phyloP scores from a whole-genome alignment of 495 filamentous ascomycete genomes.

The Patellaria atrata region DNA sequence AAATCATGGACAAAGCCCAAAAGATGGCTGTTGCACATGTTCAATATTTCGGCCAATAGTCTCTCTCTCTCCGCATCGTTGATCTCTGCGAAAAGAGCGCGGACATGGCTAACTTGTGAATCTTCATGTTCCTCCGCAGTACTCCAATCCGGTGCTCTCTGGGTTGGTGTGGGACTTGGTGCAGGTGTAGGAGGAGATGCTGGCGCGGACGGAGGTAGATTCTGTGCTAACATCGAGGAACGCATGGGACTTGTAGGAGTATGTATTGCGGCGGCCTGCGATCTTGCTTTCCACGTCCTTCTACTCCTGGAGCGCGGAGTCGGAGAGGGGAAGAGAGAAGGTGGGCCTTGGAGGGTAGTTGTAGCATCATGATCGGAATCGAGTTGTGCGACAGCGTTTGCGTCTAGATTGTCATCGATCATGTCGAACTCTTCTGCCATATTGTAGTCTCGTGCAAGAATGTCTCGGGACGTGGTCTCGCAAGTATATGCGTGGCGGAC shows the following conservation, averaged over 20 bases:
- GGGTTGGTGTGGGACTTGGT: constrained; percentile 51
- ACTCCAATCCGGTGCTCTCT: constrained; percentile 44
- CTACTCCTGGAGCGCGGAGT: constrained; percentile 15
- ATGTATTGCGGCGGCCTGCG: constrained; percentile 33
- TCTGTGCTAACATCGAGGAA: constrained; percentile 39
- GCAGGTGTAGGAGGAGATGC: constrained; percentile 56
- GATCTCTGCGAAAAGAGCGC: constrained; percentile 40
- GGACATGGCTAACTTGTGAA: constrained; percentile 38
- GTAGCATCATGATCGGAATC: too few relatives aligned
- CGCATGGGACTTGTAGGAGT: constrained; percentile 35
- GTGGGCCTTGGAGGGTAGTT: constrained; percentile 7
- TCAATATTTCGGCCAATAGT: constrained; percentile 70
- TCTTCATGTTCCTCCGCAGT: constrained; percentile 44
- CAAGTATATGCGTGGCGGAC: too few relatives aligned
- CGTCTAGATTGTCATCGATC: too few relatives aligned
- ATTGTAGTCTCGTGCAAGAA: too few relatives aligned
- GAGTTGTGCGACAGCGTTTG: too few relatives aligned
- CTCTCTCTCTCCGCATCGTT: constrained; percentile 40
- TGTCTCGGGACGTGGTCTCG: too few relatives aligned
- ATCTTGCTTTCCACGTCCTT: constrained; percentile 14
- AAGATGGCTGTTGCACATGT: constrained; percentile 84
- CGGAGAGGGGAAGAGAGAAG: constrained; percentile 17
- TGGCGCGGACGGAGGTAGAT: constrained; percentile 49
- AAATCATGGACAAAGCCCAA: constrained; percentile 90
- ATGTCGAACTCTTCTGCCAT: too few relatives aligned